Conservation (phyloP, 2,329 filamentous ascomycete genomes). For the Ophiosphaerella herpotricha region DNA sequence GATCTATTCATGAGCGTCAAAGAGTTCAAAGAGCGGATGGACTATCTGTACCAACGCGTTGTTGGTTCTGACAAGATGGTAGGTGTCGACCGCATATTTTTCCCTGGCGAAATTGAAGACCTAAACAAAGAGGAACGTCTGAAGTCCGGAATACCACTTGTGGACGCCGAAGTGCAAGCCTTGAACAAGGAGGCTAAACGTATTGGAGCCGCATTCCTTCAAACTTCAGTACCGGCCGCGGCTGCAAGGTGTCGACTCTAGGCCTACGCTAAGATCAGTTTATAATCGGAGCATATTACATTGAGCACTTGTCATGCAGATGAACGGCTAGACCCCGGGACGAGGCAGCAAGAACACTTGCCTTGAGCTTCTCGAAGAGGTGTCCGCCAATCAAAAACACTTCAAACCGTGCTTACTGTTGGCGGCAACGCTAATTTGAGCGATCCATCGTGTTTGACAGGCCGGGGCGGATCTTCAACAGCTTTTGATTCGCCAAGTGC, state of each 20-base stretch:
- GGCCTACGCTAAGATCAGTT: background rate
- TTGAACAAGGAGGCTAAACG: conserved; percentile 56
- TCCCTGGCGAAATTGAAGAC: conserved; percentile 50
- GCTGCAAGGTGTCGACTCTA: conserved; percentile 17
- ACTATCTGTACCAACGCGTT: conserved; percentile 62
- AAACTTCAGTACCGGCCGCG: conserved; percentile 13
- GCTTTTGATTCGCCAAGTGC: background rate
- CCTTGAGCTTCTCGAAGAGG: background rate
- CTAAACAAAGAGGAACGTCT: conserved; percentile 36
- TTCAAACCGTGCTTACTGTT: background rate
- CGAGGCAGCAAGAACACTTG: background rate
- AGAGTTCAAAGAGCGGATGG: conserved; percentile 69
- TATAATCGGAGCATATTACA: background rate
- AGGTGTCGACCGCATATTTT: conserved; percentile 61
- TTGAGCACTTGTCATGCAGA: background rate
- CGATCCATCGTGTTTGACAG: background rate
- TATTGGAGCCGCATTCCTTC: conserved; percentile 43
- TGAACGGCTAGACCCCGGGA: too few species aligned
- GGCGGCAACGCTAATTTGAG: background rate
- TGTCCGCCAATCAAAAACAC: background rate
- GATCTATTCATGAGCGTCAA: conserved; percentile 74
- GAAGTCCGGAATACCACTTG: conserved; percentile 55
- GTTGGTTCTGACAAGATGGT: conserved; percentile 57
- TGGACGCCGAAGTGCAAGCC: conserved; percentile 53
- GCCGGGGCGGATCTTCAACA: background rate